phyloP scores from a whole-genome alignment of 176 grass and related monocot genomes.

The Musa beccarii region DNA sequence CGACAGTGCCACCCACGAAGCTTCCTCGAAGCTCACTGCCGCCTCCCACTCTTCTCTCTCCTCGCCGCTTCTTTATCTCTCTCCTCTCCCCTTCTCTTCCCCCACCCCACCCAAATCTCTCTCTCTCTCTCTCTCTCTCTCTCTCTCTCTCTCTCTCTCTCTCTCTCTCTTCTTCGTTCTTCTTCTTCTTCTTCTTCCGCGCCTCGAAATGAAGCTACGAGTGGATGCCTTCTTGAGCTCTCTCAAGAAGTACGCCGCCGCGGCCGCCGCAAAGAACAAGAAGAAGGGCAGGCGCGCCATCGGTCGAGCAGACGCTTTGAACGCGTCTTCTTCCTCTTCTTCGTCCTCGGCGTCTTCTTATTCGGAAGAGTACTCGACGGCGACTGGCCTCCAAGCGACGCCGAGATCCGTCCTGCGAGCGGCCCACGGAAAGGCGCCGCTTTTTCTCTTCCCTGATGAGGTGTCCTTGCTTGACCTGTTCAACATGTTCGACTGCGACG shows the following conservation, averaged over 20 bases:
- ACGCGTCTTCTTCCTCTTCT: too few relatives aligned
- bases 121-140: not conserved
- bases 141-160: not conserved
- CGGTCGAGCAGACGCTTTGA: slow-evolving; percentile 30
- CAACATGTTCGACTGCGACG: slow-evolving; percentile 17
- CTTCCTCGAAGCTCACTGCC: not conserved
- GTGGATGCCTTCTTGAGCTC: slow-evolving; percentile 33
- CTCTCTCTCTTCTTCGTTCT: not conserved
- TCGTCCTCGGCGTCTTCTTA: slow-evolving; percentile 30
- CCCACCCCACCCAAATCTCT: not conserved
- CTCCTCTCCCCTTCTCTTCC: not conserved
- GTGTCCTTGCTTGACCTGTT: slow-evolving; percentile 10
- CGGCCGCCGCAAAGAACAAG: slow-evolving; percentile 23
- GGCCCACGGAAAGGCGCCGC: too few relatives aligned
- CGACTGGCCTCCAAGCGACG: not conserved
- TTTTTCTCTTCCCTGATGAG: too few relatives aligned
- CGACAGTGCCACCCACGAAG: not conserved
- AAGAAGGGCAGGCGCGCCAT: slow-evolving; percentile 22
- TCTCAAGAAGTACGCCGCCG: slow-evolving; percentile 36
- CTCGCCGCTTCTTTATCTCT: not conserved
- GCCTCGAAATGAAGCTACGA: slow-evolving; percentile 56
- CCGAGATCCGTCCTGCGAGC: slow-evolving; percentile 46
- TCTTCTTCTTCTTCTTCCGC: not conserved
- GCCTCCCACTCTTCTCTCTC: not conserved
- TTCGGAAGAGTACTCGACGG: slow-evolving; percentile 26